Evolutionary conservation across 164 flowering plant species (phyloP), one percentile per base, ranked within the genome.

Genomic region (Platanus orientalis): DNA sequence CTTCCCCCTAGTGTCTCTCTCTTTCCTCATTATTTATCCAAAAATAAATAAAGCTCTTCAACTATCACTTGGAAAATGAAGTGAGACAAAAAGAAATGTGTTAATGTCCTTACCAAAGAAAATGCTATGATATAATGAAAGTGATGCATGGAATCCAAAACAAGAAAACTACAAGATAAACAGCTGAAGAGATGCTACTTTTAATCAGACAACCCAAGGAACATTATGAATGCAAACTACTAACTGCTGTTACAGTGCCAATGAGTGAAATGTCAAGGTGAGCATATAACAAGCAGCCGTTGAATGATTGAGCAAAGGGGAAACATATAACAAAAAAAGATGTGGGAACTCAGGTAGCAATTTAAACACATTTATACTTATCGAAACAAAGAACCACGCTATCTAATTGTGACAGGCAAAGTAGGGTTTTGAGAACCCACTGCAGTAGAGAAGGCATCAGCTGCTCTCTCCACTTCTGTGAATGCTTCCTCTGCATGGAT

Each of bases 401-500:
- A 42, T 42, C 17, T 42, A 14, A 4, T 42, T 7, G 36, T 32
- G 36, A 32, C 4, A 32, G 36, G 9, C 4, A 51, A 68, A 65
- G 49, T 32, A 10, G 27, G 51, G 64, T 62, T n/a, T 26, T 21
- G 26, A 55, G 56, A 56, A 76, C 90, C 27, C 80, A 94, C 99
- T 45, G 96, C 96, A 59, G 62, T 52, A 58, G 91, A 79, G 55
- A 94, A 81, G 54, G 81, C 80, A 64, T 80, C 78, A 40, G 93
- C 90, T 44, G 96, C 93, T 60, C 71, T 75, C 69, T 89, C 93
- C 58, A 94, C 99, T 71, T 85, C 92, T 17, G 57, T 65, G 69
- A 74, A 79, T 55, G 72, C 84, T 62, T 86, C 84, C 63, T 83
- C 86, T 57, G 92, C 69, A 73, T 91, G 99, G 39, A 84, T 78